Conservation (phyloP, 177 flowering plant species). For the Vitis hybrid region DNA sequence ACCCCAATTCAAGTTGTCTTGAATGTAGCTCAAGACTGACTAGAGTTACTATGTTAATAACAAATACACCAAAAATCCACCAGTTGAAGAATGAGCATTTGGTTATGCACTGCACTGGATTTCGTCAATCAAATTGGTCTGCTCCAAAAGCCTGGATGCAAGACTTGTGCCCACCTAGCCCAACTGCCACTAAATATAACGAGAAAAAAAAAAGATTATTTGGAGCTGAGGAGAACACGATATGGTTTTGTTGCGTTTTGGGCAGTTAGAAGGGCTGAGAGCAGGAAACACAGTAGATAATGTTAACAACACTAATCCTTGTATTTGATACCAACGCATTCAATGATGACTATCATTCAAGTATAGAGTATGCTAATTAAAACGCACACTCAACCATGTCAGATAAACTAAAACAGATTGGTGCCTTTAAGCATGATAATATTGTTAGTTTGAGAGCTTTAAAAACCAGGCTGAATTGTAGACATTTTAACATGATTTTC, state of each 20-base stretch:
- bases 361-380: too few relatives aligned
- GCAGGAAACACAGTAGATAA: slow-evolving; percentile 38
- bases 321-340: neutral
- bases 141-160: slow-evolving; percentile 59
- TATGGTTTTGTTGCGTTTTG: neutral
- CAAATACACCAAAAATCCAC: slow-evolving; percentile 45
- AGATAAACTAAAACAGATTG: neutral
- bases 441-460: too few relatives aligned
- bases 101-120: slow-evolving; percentile 38
- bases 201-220: slow-evolving; percentile 38
- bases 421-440: too few relatives aligned
- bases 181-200: slow-evolving; percentile 45
- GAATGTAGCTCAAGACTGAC: slow-evolving; percentile 36
- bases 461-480: too few relatives aligned
- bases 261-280: slow-evolving; percentile 13
- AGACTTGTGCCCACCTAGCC: slow-evolving; percentile 50
- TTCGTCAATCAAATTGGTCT: slow-evolving; percentile 45
- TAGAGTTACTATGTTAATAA: slow-evolving; percentile 17
- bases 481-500: too few relatives aligned
- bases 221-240: slow-evolving; percentile 23
- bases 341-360: too few relatives aligned
- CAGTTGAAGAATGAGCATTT: slow-evolving; percentile 69
- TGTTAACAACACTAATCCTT: slow-evolving; percentile 43
- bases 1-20: slow-evolving; percentile 54
- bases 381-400: neutral